Evolutionary conservation across 495 filamentous ascomycete species (phyloP).

Genomic region (Delitschia confertaspora): DNA sequence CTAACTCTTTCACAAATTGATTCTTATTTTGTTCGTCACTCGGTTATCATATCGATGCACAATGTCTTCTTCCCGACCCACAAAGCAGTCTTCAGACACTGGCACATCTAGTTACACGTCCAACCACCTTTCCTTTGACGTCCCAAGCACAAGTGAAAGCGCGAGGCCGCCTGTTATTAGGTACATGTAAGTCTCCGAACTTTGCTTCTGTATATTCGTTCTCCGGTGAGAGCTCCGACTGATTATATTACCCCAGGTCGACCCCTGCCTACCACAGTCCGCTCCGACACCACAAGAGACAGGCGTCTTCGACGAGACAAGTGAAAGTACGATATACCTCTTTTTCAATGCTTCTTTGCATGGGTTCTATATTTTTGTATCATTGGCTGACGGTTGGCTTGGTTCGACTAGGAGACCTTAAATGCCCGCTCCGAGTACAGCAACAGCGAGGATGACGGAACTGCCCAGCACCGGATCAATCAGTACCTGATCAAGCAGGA

Average conservation of each 20-base stretch:
- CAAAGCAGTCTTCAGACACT: slow-evolving; percentile 9
- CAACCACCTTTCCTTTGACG: slow-evolving; percentile 30
- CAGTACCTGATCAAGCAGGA: slow-evolving; percentile 93
- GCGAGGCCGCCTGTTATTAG: slow-evolving; percentile 29
- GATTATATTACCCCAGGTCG: slow-evolving; percentile 23
- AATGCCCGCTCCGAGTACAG: slow-evolving; percentile 82
- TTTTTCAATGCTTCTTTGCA: too few species aligned
- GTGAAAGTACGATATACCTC: slow-evolving; percentile 32
- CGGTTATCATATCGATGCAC: too few species aligned
- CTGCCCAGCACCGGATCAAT: slow-evolving; percentile 73
- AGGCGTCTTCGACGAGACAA: slow-evolving; percentile 30
- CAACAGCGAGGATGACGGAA: slow-evolving; percentile 75
- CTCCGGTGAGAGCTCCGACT: too few species aligned
- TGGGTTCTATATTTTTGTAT: not conserved
- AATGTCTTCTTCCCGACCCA: too few species aligned
- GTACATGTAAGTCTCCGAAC: slow-evolving; percentile 29
- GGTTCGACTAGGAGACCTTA: slow-evolving; percentile 63
- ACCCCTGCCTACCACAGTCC: slow-evolving; percentile 35
- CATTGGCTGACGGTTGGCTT: too few species aligned
- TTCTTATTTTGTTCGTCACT: too few species aligned
- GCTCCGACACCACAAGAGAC: slow-evolving; percentile 35
- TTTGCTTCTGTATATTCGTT: not conserved
- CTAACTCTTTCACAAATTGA: too few species aligned
- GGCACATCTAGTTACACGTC: slow-evolving; percentile 21
- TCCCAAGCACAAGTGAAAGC: slow-evolving; percentile 22